Conservation (phyloP, 306 rosid species). For the Dryas octopetala region DNA sequence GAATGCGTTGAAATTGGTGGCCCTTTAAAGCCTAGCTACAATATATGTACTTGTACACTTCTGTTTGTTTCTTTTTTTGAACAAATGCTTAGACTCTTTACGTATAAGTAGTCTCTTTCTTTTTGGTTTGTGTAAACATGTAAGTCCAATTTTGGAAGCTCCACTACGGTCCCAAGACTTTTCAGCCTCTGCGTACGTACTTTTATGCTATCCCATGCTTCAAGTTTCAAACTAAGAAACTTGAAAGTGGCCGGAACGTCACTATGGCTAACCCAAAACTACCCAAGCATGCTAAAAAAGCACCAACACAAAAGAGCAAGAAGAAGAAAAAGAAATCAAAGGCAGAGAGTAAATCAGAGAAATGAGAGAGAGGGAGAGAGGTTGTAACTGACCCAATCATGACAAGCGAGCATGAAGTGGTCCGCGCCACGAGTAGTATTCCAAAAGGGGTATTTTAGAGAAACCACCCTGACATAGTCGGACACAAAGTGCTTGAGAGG, state of each 20-base stretch:
- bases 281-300: slow-evolving; percentile 32
- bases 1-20: too few relatives aligned
- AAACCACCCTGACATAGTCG: slow-evolving; percentile 63
- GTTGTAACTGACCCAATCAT: slow-evolving; percentile 71
- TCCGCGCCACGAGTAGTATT: slow-evolving; percentile 80
- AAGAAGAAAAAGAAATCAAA: background rate
- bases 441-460: slow-evolving; percentile 74
- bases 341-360: background rate
- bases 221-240: background rate
- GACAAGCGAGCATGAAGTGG: slow-evolving; percentile 90
- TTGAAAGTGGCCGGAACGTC: background rate
- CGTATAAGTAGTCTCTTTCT: background rate
- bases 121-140: background rate
- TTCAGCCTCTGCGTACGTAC: slow-evolving; percentile 40
- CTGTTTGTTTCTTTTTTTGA: too few relatives aligned
- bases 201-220: background rate
- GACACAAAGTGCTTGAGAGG: slow-evolving; percentile 59
- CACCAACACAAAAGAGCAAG: slow-evolving; percentile 7
- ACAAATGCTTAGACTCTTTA: too few relatives aligned
- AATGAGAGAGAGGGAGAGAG: background rate
- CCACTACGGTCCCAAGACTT: background rate
- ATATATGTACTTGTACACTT: too few relatives aligned
- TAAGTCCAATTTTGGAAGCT: background rate
- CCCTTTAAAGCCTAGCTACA: too few relatives aligned
- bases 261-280: background rate